Percentiles rank a stretch among this genome's conserved stretches.
phyloP scores from a whole-genome alignment of 2,329 filamentous ascomycete species.

The Ophiostoma ips region DNA sequence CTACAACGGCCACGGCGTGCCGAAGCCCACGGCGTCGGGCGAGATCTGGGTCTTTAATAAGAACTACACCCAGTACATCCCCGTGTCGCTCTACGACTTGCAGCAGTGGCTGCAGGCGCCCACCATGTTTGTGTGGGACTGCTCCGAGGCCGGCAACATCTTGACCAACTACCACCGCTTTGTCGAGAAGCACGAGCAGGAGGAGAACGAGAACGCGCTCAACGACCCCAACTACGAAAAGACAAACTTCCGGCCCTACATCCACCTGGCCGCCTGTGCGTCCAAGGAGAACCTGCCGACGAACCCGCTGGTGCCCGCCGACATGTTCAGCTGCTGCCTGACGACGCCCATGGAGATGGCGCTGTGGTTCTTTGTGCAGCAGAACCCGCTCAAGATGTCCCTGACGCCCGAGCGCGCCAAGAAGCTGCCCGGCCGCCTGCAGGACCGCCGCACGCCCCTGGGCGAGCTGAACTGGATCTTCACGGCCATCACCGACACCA shows the following conservation, averaged over 20 bases:
- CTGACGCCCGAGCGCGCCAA: conserved; percentile 71
- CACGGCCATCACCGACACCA: conserved; percentile 95
- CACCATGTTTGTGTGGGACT: conserved; percentile 95
- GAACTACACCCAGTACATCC: conserved; percentile 97
- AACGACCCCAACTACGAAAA: conserved; percentile 75
- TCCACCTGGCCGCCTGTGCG: conserved; percentile 83
- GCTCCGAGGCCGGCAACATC: conserved; percentile 91
- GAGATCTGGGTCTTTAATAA: conserved; percentile 99
- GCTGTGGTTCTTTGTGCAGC: conserved; percentile 86
- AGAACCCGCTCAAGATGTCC: conserved; percentile 61
- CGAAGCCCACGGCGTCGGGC: conserved; percentile 84
- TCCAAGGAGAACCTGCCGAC: conserved; percentile 88
- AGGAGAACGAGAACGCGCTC: conserved; percentile 62
- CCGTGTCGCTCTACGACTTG: conserved; percentile 85
- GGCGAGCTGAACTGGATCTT: conserved; percentile 99
- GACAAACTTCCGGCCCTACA: conserved; percentile 54
- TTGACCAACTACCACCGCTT: conserved; percentile 89
- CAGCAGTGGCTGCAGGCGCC: conserved; percentile 93
- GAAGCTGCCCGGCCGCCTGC: conserved; percentile 78
- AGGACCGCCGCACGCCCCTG: conserved; percentile 83
- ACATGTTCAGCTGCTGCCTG: conserved; percentile 89
- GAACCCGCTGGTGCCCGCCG: conserved; percentile 82
- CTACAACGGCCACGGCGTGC: conserved; percentile 96
- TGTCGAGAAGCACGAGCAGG: conserved; percentile 85
- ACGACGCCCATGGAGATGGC: conserved; percentile 98